Evolutionary conservation across 306 rosid species (phyloP).

Genomic region (Ammopiptanthus mongolicus): DNA sequence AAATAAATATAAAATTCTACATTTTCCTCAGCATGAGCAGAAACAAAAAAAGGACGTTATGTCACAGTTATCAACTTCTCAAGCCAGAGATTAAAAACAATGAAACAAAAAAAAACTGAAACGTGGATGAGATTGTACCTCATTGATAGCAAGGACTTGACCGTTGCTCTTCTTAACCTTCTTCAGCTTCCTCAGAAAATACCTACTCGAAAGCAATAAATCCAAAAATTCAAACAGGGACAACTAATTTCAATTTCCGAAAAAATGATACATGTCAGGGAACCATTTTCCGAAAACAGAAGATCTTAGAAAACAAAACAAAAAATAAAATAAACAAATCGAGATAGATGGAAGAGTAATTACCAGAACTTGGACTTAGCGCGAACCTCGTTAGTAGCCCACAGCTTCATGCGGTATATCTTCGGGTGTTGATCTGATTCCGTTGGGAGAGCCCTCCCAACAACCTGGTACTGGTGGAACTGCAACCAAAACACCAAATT

Average conservation of each 20-base stretch:
- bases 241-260: neutral
- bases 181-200: conserved; percentile 77
- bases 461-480: conserved; percentile 92
- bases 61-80: neutral
- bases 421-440: conserved; percentile 69
- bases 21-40: neutral
- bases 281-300: neutral
- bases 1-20: neutral
- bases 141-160: conserved; percentile 66
- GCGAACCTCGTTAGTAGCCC: conserved; percentile 96
- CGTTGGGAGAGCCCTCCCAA: conserved; percentile 84
- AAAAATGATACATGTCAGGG: neutral
- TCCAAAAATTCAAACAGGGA: neutral
- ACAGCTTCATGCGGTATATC: conserved; percentile 91
- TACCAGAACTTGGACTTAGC: conserved; percentile 96
- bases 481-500: conserved; percentile 15
- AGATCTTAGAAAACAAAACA: neutral
- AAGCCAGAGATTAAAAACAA: neutral
- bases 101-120: neutral
- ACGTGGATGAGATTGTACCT: conserved; percentile 3
- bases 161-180: conserved; percentile 97
- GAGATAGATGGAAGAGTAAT: neutral
- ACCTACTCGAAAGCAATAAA: conserved; percentile 41
- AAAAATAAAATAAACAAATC: neutral
- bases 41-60: neutral